These are phyloP conservation scores for Clitopilus hobsonii DNA, from an alignment of 768 basidiomycete species.

Conservation along the genomic window DNA sequence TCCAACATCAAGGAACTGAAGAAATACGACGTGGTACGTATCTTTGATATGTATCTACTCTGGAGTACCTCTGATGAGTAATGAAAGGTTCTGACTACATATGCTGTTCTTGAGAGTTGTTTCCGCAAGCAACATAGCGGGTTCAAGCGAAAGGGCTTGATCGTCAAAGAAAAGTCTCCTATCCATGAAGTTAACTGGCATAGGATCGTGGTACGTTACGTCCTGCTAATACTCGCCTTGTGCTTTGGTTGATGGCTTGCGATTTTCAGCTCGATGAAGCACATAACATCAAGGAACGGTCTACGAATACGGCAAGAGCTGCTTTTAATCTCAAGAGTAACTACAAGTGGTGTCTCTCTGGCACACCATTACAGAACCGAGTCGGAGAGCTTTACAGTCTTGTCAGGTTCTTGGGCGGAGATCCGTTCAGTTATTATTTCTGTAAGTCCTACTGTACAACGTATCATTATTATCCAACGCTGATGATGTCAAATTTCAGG, in stretches of 20 bases:
- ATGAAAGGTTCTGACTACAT: constrained; percentile 42
- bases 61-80: background rate
- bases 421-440: constrained; percentile 90
- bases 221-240: background rate
- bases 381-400: constrained; percentile 99
- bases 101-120: constrained; percentile 38
- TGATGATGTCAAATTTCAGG: constrained; percentile 36
- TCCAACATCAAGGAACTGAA: constrained; percentile 62
- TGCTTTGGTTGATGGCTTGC: background rate
- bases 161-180: constrained; percentile 86
- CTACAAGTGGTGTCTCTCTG: constrained; percentile 93
- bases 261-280: constrained; percentile 79
- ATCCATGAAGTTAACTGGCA: constrained; percentile 86
- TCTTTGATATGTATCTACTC: background rate
- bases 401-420: constrained; percentile 87
- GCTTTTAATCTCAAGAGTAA: constrained; percentile 81
- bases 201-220: constrained; percentile 57
- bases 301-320: constrained; percentile 96
- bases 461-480: no score
- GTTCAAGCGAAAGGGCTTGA: constrained; percentile 79
- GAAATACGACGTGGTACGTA: constrained; percentile 81
- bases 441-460: constrained; percentile 55
- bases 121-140: constrained; percentile 93
- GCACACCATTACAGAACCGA: constrained; percentile 94
- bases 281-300: constrained; percentile 95